These are phyloP conservation scores for Hanseniaspora lachancei DNA, from an alignment of 805 yeast genomes.

Conservation along the genomic window DNA sequence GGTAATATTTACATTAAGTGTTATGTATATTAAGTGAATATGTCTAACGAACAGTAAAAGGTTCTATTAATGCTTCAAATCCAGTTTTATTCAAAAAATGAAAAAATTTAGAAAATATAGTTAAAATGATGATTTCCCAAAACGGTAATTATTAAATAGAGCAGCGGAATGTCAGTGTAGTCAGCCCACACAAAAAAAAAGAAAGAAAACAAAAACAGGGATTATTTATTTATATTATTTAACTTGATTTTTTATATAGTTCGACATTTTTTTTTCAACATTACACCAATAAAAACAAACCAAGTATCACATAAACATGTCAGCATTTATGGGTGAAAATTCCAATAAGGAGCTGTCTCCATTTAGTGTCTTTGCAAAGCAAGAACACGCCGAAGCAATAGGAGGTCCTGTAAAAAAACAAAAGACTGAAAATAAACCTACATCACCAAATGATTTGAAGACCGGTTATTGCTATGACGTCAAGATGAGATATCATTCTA, in stretches of 20 bases:
- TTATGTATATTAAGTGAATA: too few species aligned
- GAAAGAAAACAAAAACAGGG: too few species aligned
- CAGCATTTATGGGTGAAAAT: neutral
- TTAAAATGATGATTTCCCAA: neutral
- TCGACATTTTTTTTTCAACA: neutral
- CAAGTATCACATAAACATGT: neutral
- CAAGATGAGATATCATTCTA: conserved; percentile 93
- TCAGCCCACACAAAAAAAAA: neutral
- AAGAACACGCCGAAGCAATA: neutral
- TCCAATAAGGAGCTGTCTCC: neutral
- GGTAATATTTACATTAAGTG: too few species aligned
- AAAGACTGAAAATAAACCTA: conserved; percentile 13
- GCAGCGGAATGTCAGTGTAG: neutral
- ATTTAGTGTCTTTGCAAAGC: neutral
- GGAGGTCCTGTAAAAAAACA: neutral
- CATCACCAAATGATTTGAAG: conserved; percentile 52
- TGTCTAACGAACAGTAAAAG: too few species aligned
- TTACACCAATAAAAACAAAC: neutral
- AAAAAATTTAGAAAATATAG: neutral
- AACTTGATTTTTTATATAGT: neutral
- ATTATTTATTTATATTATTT: neutral
- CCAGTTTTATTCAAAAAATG: neutral
- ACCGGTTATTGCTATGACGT: conserved; percentile 95
- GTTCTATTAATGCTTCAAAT: too few species aligned
- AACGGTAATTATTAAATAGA: neutral